Conservation (phyloP, 2,329 filamentous ascomycete species). For the Alternaria brassicae region DNA sequence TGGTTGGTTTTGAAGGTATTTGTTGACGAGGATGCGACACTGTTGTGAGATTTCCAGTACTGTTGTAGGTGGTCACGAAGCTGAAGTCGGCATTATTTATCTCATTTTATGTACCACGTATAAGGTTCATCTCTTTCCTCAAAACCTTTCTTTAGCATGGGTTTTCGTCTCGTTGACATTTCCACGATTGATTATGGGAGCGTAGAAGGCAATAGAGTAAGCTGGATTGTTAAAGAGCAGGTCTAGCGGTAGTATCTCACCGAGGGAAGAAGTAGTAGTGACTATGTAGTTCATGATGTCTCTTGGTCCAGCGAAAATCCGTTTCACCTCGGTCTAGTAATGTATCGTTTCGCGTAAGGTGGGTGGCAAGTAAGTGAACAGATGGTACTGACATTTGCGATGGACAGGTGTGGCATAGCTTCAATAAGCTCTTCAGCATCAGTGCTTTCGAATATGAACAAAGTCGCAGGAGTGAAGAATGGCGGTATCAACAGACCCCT, state of each 20-base stretch:
- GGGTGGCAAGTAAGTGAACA: not conserved
- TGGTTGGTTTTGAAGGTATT: not conserved
- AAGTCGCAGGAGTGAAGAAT: not conserved
- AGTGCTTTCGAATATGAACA: conserved; percentile 1
- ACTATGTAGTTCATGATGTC: not conserved
- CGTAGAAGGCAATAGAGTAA: not conserved
- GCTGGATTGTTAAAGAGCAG: not conserved
- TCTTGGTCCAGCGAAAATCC: not conserved
- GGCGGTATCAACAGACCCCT: not conserved
- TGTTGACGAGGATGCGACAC: not conserved
- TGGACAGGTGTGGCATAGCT: not conserved
- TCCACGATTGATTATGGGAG: not conserved
- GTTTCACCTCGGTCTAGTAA: not conserved
- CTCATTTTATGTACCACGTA: not conserved
- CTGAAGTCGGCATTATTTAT: not conserved
- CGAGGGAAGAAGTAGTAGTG: not conserved
- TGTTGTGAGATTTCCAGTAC: not conserved
- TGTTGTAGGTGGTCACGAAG: not conserved
- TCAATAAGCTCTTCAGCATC: not conserved
- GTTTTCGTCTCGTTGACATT: not conserved
- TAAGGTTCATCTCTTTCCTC: not conserved
- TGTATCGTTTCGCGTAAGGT: not conserved
- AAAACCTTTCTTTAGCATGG: not conserved
- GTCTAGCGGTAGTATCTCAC: not conserved
- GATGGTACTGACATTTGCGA: not conserved